Conservation (phyloP, 2,329 filamentous ascomycete genomes). For the Aspergillus ochraceus region DNA sequence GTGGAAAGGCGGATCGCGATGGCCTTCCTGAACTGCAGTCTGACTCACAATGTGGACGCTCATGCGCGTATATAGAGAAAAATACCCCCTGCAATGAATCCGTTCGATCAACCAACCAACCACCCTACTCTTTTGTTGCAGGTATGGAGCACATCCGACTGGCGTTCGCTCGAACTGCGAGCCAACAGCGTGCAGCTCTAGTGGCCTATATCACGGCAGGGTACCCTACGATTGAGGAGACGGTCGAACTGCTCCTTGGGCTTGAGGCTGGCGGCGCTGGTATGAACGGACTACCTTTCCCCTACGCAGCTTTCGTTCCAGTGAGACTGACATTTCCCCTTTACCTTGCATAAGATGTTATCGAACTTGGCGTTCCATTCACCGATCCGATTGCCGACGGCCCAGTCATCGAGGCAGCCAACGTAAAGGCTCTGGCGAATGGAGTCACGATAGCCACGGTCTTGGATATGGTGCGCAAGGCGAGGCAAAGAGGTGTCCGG, state of each 20-base stretch:
- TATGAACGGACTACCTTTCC: constrained; percentile 31
- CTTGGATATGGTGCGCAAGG: constrained; percentile 77
- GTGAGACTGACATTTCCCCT: too few relatives aligned
- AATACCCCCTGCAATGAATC: too few relatives aligned
- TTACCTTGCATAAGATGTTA: constrained; percentile 71
- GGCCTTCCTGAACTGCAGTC: too few relatives aligned
- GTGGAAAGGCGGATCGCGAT: too few relatives aligned
- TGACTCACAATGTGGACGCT: too few relatives aligned
- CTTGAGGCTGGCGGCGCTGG: constrained; percentile 90
- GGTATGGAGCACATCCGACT: constrained; percentile 51
- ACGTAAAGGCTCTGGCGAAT: constrained; percentile 81
- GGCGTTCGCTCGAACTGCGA: constrained; percentile 54
- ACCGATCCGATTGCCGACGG: constrained; percentile 96
- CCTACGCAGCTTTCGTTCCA: too few relatives aligned
- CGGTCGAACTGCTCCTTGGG: constrained; percentile 75
- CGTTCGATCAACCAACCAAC: too few relatives aligned
- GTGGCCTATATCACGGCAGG: constrained; percentile 95
- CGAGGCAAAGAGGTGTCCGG: constrained; percentile 71
- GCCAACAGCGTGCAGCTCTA: constrained; percentile 66
- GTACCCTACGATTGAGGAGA: constrained; percentile 75
- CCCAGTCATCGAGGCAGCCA: constrained; percentile 89
- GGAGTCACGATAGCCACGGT: constrained; percentile 77
- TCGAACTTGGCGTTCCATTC: constrained; percentile 92
- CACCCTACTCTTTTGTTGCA: too few relatives aligned
- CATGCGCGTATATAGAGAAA: too few relatives aligned